phyloP scores from a whole-genome alignment of 305 asterid species.

The Fraxinus ornus region DNA sequence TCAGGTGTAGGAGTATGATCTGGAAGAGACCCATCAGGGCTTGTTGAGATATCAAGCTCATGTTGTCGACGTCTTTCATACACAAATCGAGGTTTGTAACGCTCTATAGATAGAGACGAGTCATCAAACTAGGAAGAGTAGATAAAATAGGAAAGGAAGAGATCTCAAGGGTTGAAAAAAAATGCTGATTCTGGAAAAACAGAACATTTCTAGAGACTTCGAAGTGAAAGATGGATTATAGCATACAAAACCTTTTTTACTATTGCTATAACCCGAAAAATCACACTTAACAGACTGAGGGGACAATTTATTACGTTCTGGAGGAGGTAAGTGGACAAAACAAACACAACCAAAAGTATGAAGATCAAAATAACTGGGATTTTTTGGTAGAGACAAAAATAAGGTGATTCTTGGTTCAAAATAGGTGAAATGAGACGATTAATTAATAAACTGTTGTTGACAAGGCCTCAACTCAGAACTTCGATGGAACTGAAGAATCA shows the following conservation, averaged over 20 bases:
- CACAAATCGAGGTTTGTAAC: not conserved
- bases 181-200: not conserved
- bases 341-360: not conserved
- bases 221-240: too few species aligned
- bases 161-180: not conserved
- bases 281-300: too few species aligned
- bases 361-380: not conserved
- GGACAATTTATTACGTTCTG: too few species aligned
- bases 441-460: not conserved
- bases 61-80: not conserved
- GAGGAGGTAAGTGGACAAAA: too few species aligned
- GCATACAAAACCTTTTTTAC: too few species aligned
- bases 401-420: not conserved
- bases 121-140: not conserved
- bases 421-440: not conserved
- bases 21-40: not conserved
- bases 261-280: too few species aligned
- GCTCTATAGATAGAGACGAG: not conserved
- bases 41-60: not conserved
- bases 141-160: not conserved
- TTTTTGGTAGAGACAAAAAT: not conserved
- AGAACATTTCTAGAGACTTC: too few species aligned
- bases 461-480: not conserved
- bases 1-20: not conserved
- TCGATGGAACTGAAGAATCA: not conserved